Conservation (phyloP, 2,329 filamentous ascomycete species). For the Apiospora arundinis region DNA sequence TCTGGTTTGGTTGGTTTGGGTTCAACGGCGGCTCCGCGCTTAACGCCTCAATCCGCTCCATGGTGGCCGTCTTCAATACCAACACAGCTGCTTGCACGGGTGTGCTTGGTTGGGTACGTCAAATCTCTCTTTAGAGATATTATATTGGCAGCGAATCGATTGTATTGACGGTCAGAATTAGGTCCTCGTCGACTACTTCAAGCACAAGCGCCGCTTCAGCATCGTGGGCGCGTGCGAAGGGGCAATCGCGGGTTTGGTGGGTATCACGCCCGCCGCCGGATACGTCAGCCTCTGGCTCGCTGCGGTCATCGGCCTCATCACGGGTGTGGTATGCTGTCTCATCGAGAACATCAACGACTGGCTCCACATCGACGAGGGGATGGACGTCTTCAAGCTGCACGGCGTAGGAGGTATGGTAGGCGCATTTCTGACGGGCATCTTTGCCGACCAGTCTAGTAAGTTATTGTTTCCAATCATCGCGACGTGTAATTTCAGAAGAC, state of each 20-base stretch:
- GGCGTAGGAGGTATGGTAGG: constrained; percentile 65
- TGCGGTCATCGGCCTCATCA: constrained; percentile 58
- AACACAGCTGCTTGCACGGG: constrained; percentile 63
- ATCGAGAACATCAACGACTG: constrained; percentile 23
- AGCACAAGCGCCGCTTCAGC: constrained; percentile 53
- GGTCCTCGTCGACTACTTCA: constrained; percentile 55
- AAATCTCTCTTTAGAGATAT: neutral
- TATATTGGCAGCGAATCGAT: too few species aligned
- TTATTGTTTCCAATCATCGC: neutral
- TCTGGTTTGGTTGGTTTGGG: constrained; percentile 68
- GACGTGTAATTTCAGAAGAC: neutral
- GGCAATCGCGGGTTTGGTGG: constrained; percentile 62
- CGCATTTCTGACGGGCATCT: constrained; percentile 62
- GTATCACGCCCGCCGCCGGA: constrained; percentile 64
- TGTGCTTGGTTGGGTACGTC: constrained; percentile 55
- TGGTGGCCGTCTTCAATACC: constrained; percentile 64
- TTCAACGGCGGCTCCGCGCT: constrained; percentile 59
- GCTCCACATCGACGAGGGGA: constrained; percentile 57
- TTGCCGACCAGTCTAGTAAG: constrained; percentile 49
- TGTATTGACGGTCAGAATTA: neutral
- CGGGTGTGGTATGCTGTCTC: constrained; percentile 47
- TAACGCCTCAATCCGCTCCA: constrained; percentile 57
- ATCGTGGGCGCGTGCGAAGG: constrained; percentile 60
- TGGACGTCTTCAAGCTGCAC: constrained; percentile 67
- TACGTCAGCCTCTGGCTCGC: constrained; percentile 60